Evolutionary conservation across 1,284 basidiomycete species (phyloP).

Genomic region (Sutorius eximius): DNA sequence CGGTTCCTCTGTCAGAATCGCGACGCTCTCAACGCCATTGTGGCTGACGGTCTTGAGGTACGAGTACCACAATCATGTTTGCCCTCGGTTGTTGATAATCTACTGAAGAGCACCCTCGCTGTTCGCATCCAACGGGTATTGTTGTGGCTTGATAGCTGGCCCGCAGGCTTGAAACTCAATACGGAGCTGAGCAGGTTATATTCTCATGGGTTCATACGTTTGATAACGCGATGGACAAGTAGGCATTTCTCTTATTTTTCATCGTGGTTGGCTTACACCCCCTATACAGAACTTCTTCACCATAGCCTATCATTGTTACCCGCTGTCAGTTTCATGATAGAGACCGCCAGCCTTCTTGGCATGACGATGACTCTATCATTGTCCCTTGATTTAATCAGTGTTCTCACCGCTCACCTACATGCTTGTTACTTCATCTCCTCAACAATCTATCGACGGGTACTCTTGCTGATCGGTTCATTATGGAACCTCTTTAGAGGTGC

Average conservation of each 20-base stretch:
- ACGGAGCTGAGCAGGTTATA: conserved; percentile 88
- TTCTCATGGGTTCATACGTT: conserved; percentile 63
- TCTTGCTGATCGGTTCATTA: conserved; percentile 64
- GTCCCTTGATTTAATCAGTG: conserved; percentile 61
- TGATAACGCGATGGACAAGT: conserved; percentile 72
- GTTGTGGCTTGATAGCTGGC: conserved; percentile 92
- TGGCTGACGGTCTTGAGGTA: conserved; percentile 47
- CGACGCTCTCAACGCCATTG: conserved; percentile 38
- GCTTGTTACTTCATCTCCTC: conserved; percentile 71
- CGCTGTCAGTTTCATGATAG: conserved; percentile 40
- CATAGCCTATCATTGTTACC: conserved; percentile 25
- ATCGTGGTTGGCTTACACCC: conserved; percentile 6
- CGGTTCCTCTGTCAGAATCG: conserved; percentile 69
- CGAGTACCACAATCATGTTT: neutral
- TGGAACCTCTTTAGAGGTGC: conserved; percentile 95
- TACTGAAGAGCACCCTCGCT: conserved; percentile 44
- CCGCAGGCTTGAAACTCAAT: conserved; percentile 94
- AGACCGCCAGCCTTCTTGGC: conserved; percentile 61
- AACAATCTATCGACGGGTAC: conserved; percentile 63
- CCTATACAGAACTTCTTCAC: conserved; percentile 23
- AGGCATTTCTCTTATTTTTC: conserved; percentile 27
- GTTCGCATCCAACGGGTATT: conserved; percentile 56
- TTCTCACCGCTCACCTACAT: conserved; percentile 76
- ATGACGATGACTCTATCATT: conserved; percentile 71
- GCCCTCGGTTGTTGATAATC: neutral